phyloP scores from a whole-genome alignment of 345 rosid species.

The Barbarea vulgaris region DNA sequence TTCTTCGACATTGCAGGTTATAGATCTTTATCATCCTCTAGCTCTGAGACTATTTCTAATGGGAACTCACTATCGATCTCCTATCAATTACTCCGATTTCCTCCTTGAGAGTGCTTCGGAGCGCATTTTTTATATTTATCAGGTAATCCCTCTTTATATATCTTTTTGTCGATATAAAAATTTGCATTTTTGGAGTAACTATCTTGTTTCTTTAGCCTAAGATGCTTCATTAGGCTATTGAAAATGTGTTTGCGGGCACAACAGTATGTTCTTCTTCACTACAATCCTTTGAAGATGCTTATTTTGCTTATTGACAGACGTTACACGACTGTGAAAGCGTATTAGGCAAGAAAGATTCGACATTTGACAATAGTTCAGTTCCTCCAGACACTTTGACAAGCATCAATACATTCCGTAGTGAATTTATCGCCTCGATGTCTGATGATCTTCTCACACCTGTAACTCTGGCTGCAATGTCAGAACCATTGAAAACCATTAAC shows the following conservation, averaged over 20 bases:
- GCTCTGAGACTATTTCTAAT: conserved; percentile 86
- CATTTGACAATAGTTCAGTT: conserved; percentile 42
- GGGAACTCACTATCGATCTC: conserved; percentile 93
- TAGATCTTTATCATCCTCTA: conserved; percentile 82
- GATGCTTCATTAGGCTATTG: not conserved
- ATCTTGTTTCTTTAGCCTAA: not conserved
- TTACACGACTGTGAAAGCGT: conserved; percentile 64
- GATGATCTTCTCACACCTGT: conserved; percentile 92
- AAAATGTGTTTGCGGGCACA: not conserved
- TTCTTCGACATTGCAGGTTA: conserved; percentile 51
- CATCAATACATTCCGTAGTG: conserved; percentile 56
- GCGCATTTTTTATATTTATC: conserved; percentile 87
- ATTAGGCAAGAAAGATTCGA: conserved; percentile 51
- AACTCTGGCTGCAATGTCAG: conserved; percentile 83
- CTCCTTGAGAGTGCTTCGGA: conserved; percentile 96
- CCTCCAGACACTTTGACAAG: conserved; percentile 51
- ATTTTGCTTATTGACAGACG: conserved; percentile 56
- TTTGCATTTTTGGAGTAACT: not conserved
- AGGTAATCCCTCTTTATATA: conserved; percentile 50
- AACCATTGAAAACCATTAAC: conserved; percentile 77
- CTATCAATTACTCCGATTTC: conserved; percentile 78
- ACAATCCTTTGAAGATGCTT: conserved; percentile 4
- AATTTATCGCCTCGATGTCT: conserved; percentile 72
- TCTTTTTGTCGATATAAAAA: not conserved
- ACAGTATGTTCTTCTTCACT: not conserved